Base-by-base conservation (phyloP, 2,329 filamentous ascomycete species). In the Salinomyces thailandicus region DNA sequence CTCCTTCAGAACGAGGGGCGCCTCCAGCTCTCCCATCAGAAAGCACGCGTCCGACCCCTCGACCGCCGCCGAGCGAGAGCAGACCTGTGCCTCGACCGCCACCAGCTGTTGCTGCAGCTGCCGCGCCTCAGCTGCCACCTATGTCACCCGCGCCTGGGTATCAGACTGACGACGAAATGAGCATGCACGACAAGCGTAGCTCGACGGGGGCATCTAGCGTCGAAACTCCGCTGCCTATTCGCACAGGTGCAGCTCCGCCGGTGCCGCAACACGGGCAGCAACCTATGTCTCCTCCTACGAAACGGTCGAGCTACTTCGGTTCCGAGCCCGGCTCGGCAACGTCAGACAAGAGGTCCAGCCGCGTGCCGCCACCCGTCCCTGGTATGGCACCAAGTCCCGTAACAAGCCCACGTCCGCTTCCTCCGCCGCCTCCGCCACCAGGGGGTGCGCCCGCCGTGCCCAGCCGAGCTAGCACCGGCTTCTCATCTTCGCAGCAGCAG, bases 151-250 rank as follows among this genome's bases (percentile, higher is more conserved):
- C 78, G 39, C 72, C 81, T 42, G 86, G 85, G 18, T 93, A 85
- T 1, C 84, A 82, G 56, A 91, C 87, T 29, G 87, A 93, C 50
- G 87, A 95, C 57, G 89, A 95, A 58, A 65, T 86, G 50, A 85
- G 81, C 7, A 61, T 52, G 54, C 70, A 50, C 26, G 45, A 41
- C 27, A 50, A 48, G 59, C 69, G 46, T 49, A 61, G 52, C 36
- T 69, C 64, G 13, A 46, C 63, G 30, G 60, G 60, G 18, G 49
- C 49, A 5, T 47, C 62, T 18, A 45, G 46, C 8, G 42, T 43
- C 19, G 50, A 53, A 30, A 46, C 47, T 17, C 47, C 55, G 18
- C 36, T 59, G 14, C 53, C 58, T 2, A 44, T 48, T 16, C 48
- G 55, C 24, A 43, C 45, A 31, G 60, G 59, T 15, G 49, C 47